Conservation (phyloP, 306 rosid genomes). For the Potentilla sterilis region DNA sequence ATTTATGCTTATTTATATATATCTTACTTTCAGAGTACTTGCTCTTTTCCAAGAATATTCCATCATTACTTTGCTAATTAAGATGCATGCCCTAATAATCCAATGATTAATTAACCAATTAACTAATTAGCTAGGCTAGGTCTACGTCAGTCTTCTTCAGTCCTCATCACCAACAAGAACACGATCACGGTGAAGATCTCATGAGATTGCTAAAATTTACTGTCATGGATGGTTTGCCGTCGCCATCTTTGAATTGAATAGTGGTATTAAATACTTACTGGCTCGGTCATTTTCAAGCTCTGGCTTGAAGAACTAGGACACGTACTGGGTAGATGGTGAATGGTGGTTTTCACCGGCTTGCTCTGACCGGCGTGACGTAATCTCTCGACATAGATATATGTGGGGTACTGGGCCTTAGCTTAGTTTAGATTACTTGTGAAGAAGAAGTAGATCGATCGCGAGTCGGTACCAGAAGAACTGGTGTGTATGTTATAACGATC, state of each 20-base stretch:
- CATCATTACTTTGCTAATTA: conserved; percentile 30
- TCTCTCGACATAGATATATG: conserved; percentile 25
- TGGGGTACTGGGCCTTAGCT: conserved; percentile 22
- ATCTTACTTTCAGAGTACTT: not conserved
- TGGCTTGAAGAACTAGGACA: not conserved
- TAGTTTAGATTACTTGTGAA: not conserved
- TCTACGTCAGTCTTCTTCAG: not conserved
- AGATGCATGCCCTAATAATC: conserved; percentile 36
- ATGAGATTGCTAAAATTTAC: not conserved
- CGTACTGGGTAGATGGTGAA: not conserved
- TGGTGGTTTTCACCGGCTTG: conserved; percentile 1
- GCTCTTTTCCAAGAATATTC: conserved; percentile 36
- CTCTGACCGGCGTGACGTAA: conserved; percentile 14
- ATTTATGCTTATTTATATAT: conserved; percentile 30
- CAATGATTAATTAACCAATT: not conserved
- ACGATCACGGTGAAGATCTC: conserved; percentile 4
- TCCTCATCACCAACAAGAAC: not conserved
- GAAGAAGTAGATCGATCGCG: not conserved
- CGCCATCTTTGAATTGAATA: conserved; percentile 16
- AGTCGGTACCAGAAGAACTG: not conserved
- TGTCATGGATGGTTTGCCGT: conserved; percentile 1
- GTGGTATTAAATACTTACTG: not conserved
- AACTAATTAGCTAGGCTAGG: not conserved
- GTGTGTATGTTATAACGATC: not conserved
- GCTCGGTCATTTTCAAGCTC: conserved; percentile 20